Evolutionary conservation across 345 rosid species (phyloP).

Genomic region (Pelargonium nanum): DNA sequence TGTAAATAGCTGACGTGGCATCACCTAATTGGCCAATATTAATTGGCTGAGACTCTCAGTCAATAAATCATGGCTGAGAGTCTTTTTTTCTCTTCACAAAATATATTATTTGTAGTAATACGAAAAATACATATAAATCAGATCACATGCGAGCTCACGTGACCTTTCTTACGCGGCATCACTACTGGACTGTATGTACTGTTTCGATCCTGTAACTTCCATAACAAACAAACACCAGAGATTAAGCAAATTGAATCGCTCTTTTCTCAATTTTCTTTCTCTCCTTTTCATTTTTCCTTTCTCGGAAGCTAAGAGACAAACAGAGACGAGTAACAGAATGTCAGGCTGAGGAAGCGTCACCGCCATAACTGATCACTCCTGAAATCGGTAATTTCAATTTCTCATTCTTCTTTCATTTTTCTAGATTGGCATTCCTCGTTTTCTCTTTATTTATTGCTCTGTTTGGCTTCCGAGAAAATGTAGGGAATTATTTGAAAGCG

Average conservation of each 20-base stretch:
- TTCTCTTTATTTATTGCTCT: not conserved
- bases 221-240: not conserved
- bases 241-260: constrained; percentile 20
- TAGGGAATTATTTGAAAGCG: not conserved
- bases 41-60: not conserved
- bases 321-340: not conserved
- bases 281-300: not conserved
- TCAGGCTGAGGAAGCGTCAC: not conserved
- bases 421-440: not conserved
- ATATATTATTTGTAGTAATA: not conserved
- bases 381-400: not conserved
- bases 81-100: not conserved
- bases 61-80: not conserved
- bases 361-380: not conserved
- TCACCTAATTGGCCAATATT: too few relatives aligned
- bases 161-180: not conserved
- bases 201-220: not conserved
- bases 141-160: too few relatives aligned
- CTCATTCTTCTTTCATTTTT: not conserved
- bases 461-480: not conserved
- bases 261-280: not conserved
- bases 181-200: too few relatives aligned
- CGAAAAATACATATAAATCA: too few relatives aligned
- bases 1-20: too few relatives aligned
- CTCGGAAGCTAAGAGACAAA: not conserved